Conservation (phyloP, 257 asterid species). For the Nicotiana obtusifolia region DNA sequence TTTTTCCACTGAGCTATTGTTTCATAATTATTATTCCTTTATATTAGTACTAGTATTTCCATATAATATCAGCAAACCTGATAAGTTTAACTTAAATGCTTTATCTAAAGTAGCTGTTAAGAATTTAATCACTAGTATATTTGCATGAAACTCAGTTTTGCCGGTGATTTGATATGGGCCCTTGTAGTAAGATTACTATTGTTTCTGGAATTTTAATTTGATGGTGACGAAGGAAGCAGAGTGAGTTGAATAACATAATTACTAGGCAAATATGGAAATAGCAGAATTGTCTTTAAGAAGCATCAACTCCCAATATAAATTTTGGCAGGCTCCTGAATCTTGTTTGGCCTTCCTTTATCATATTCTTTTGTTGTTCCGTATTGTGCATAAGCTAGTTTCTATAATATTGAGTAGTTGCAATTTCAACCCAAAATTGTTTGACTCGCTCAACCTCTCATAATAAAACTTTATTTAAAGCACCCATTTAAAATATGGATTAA, state of each 20-base stretch:
- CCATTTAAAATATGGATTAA: background rate
- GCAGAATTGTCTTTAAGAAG: background rate
- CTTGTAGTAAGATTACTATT: background rate
- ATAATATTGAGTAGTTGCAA: background rate
- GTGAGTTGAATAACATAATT: background rate
- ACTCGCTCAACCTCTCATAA: background rate
- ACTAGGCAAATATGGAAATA: background rate
- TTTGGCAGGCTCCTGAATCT: no score
- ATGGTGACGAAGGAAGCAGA: background rate
- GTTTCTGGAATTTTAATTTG: background rate
- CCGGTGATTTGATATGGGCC: background rate
- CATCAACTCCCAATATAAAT: background rate
- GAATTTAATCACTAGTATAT: background rate
- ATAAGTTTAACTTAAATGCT: background rate
- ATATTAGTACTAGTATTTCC: background rate
- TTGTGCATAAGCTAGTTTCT: background rate
- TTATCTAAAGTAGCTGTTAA: background rate
- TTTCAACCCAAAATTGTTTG: background rate
- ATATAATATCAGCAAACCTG: background rate
- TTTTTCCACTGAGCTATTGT: background rate
- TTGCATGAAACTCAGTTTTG: background rate
- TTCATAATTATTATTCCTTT: background rate
- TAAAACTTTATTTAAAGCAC: background rate
- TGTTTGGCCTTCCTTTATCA: background rate
- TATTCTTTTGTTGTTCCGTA: background rate